A percentile compares a stretch with the other conserved stretches of the same genome.
These are phyloP conservation scores for Phaffomyces antillensis DNA, from an alignment of 805 yeast species.

Conservation along the genomic window DNA sequence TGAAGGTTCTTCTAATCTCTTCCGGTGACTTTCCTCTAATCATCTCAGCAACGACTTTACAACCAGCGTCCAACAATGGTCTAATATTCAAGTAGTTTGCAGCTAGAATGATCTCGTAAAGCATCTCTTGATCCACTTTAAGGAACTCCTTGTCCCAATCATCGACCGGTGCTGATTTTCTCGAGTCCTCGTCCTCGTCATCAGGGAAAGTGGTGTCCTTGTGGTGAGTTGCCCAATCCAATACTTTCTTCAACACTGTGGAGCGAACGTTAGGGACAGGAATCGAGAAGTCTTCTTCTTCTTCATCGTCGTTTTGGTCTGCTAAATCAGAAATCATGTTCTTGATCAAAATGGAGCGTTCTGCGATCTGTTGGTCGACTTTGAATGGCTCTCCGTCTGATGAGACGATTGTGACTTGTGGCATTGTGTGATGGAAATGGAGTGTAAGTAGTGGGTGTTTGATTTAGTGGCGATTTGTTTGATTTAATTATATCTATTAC, in stretches of 20 bases:
- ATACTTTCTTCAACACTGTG: conserved; percentile 79
- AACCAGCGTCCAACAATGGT: conserved; percentile 70
- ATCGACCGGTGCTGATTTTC: conserved; percentile 85
- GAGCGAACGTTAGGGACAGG: conserved; percentile 90
- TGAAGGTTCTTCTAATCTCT: conserved; percentile 72
- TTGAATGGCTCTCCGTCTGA: conserved; percentile 76
- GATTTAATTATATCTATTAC: too few relatives aligned
- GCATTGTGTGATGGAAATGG: conserved; percentile 9
- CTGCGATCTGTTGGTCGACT: conserved; percentile 77
- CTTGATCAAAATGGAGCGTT: conserved; percentile 76
- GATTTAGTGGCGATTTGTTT: too few relatives aligned
- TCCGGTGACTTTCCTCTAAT: conserved; percentile 75
- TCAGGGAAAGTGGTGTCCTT: conserved; percentile 71
- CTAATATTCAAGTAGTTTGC: conserved; percentile 72
- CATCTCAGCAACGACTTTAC: conserved; percentile 80
- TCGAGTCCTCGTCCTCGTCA: conserved; percentile 76
- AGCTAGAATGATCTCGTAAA: conserved; percentile 74
- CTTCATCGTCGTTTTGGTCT: conserved; percentile 31
- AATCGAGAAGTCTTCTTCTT: conserved; percentile 62
- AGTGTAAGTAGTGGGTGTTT: too few relatives aligned
- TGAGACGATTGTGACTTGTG: conserved; percentile 51
- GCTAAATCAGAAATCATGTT: conserved; percentile 77
- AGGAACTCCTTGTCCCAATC: conserved; percentile 95
- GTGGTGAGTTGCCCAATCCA: conserved; percentile 96
- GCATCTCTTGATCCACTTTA: conserved; percentile 88